A percentile compares a stretch with the other conserved stretches of the same genome.
Evolutionary conservation across 2,329 filamentous ascomycete species (phyloP).

Genomic region (Aquanectria penicillioides): DNA sequence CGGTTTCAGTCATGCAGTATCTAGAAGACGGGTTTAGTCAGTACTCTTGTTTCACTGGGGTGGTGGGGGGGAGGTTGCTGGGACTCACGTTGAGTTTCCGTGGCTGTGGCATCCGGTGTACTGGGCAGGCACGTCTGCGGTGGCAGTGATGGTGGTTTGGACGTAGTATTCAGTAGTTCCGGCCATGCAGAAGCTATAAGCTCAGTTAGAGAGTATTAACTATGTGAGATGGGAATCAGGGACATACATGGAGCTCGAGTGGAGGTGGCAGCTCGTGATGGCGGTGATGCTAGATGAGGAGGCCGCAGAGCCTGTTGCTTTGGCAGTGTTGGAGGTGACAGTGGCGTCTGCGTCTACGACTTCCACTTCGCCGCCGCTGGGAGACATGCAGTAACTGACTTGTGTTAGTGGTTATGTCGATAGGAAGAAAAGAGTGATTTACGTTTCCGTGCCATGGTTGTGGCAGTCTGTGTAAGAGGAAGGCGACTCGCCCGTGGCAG

Average conservation of each 20-base stretch:
- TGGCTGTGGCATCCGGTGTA: slow-evolving; percentile 74
- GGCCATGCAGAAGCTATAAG: slow-evolving; percentile 56
- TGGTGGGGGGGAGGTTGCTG: accelerated
- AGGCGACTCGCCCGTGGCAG: slow-evolving; percentile 29
- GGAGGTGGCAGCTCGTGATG: slow-evolving; percentile 52
- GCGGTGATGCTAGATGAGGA: slow-evolving; percentile 44
- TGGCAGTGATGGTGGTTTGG: slow-evolving; percentile 61
- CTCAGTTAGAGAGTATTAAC: not conserved
- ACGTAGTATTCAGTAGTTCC: slow-evolving; percentile 54
- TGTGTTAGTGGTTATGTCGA: not conserved
- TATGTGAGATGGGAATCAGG: not conserved
- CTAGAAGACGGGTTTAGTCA: slow-evolving; percentile 17
- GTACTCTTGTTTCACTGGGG: too few species aligned
- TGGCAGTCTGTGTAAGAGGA: slow-evolving; percentile 40
- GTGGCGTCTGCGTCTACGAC: slow-evolving; percentile 29
- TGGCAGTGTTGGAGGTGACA: slow-evolving; percentile 15
- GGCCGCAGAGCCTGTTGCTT: slow-evolving; percentile 22
- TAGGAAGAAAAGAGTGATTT: not conserved
- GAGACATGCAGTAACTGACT: slow-evolving; percentile 37
- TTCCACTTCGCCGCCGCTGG: slow-evolving; percentile 38
- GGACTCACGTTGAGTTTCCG: slow-evolving; percentile 62
- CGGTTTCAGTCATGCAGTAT: slow-evolving; percentile 36
- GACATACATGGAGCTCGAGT: slow-evolving; percentile 50
- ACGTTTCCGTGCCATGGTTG: slow-evolving; percentile 34
- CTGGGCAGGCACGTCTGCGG: slow-evolving; percentile 64